Evolutionary conservation across 495 filamentous ascomycete species (phyloP).

Genomic region (Talaromyces trachyspermus): DNA sequence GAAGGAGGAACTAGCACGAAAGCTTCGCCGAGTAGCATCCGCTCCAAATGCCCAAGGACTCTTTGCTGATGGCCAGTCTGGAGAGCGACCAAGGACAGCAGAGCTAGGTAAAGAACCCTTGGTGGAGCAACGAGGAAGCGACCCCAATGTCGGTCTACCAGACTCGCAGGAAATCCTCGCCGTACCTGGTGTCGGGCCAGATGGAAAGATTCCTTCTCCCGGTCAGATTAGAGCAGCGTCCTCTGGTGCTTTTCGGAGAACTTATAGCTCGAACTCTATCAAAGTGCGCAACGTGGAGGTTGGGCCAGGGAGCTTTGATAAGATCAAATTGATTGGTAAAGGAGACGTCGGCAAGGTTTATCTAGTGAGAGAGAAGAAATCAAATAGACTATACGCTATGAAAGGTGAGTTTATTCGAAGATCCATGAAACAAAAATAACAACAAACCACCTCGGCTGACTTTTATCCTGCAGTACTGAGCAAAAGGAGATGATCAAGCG

Average conservation of each 20-base stretch:
- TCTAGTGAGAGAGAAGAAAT: conserved; percentile 95
- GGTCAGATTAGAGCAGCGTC: conserved; percentile 47
- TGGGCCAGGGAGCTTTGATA: conserved; percentile 91
- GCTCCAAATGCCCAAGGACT: conserved; percentile 95
- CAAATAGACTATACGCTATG: conserved; percentile 91
- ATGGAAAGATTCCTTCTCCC: conserved; percentile 39
- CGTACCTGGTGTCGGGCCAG: conserved; percentile 29
- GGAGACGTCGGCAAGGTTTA: conserved; percentile 99
- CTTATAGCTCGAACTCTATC: conserved; percentile 98
- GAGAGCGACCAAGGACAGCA: conserved; percentile 69
- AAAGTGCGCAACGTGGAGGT: conserved; percentile 97
- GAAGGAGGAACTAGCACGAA: conserved; percentile 89
- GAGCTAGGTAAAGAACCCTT: conserved; percentile 73
- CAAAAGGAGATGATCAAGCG: conserved; percentile 99
- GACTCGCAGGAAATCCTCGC: conserved; percentile 33
- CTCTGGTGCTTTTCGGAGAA: conserved; percentile 70
- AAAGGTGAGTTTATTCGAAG: conserved; percentile 58
- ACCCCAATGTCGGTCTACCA: conserved; percentile 50
- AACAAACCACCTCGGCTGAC: conserved; percentile 24
- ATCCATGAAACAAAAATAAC: conserved; percentile 8
- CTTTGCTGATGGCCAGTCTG: conserved; percentile 59
- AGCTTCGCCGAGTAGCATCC: conserved; percentile 86
- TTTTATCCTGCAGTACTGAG: conserved; percentile 71
- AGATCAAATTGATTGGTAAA: conserved; percentile 98
- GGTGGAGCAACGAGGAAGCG: conserved; percentile 45